These are phyloP conservation scores for Ganoderma boninense DNA, from an alignment of 1,284 basidiomycete genomes.

Conservation along the genomic window DNA sequence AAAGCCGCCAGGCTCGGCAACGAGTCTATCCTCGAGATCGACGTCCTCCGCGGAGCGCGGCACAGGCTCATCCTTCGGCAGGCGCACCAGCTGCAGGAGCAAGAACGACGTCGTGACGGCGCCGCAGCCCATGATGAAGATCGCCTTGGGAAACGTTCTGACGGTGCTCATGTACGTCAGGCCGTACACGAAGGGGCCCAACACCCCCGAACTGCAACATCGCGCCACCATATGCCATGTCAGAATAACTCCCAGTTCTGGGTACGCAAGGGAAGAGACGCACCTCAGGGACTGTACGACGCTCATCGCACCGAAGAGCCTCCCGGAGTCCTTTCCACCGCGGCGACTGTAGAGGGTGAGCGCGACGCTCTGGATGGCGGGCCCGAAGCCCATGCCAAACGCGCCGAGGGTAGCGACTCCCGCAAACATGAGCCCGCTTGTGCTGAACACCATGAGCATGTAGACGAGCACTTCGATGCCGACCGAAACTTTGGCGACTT, in stretches of 20 bases:
- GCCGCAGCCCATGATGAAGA: constrained; percentile 58
- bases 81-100: constrained; percentile 53
- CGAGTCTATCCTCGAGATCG: constrained; percentile 29
- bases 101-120: constrained; percentile 51
- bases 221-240: constrained; percentile 10
- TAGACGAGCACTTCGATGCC: constrained; percentile 66
- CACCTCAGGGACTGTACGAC: constrained; percentile 74
- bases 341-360: constrained; percentile 64
- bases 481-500: constrained; percentile 65
- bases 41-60: neutral
- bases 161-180: constrained; percentile 69
- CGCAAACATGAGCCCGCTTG: constrained; percentile 55
- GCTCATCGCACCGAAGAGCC: constrained; percentile 76
- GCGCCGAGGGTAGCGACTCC: constrained; percentile 54
- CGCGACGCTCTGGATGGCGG: constrained; percentile 72
- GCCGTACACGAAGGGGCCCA: constrained; percentile 70
- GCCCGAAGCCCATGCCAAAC: constrained; percentile 66
- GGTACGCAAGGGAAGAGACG: constrained; percentile 30
- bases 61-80: constrained; percentile 43
- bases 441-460: constrained; percentile 55
- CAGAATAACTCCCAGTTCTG: neutral
- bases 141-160: constrained; percentile 60
- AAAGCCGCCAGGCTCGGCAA: neutral
- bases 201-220: constrained; percentile 52
- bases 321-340: constrained; percentile 62